Base-by-base conservation (phyloP, 1,284 basidiomycete species). In the Rhodotorula sp. region DNA sequence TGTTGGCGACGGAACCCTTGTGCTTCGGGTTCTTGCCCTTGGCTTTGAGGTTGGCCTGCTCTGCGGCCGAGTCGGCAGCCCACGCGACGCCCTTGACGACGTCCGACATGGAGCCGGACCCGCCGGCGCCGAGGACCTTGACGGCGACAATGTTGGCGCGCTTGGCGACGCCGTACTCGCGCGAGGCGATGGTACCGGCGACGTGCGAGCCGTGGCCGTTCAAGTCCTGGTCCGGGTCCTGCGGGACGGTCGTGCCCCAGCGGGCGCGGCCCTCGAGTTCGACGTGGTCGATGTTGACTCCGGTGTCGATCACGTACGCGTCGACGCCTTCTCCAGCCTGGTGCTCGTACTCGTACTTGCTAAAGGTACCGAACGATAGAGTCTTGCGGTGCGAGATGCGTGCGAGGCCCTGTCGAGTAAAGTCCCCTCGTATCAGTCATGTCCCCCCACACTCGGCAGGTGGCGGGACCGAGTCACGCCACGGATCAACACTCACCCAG, bases 1-100 rank as follows among this genome's bases (percentile, higher is more conserved):
- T 97, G 86, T 95, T 97, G 72, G 92, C 93, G 76, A 98, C 95
- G 54, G 94, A 95, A 52, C 95, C 95, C 85, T 94, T 95, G 85
- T 92, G 89, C 71, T 85, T 76, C 77, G 77, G 73, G 89, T 89
- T 68, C 80, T 85, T 87, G 66, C 89, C 88, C 81, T 93, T 89
- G 21, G 85, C 85, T 28, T 83, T 84, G 56, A 91, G 88, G 19
- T 73, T 70, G 31, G 85, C 85, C 47, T 81, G 81, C 3, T 86
- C 86, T 71, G 83, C 81, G 43, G 94, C 91, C 34, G 86, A 79
- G 59, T 85, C 82, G 28, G 90, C 87, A 69, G 94, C 95, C 87
- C 89, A 99, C 49, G 85, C 82, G 70, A 97, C 92, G 80, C 94
- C 95, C 26, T 85, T 86, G 66, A 98, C 85, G 77, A 98, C 95